Base-by-base conservation (phyloP, 2,329 filamentous ascomycete species). In the Pezicula radicicola region DNA sequence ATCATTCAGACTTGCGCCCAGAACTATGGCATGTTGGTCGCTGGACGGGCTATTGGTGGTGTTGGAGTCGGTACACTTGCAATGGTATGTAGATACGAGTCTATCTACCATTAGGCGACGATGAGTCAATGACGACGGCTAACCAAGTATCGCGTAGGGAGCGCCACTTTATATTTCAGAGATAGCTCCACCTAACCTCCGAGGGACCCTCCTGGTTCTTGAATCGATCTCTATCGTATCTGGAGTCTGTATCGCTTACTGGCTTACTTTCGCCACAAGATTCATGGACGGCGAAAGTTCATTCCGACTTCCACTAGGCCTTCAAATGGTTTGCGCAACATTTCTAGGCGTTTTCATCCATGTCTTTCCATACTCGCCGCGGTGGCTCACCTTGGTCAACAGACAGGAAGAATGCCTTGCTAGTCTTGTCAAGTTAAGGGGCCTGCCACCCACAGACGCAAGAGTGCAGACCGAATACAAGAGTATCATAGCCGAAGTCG, bases 81-180 rank as follows among this genome's bases (percentile, higher is more conserved):
- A 6, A 72, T 72, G 67, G 75, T 78, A 48, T 46, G 44, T 46
- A 25, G 18, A 46, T 5, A 5, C 21, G 5, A 5, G 5, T 3
- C 44, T n/a, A 25, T 12, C 33, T 30, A 16, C 15, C 25, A 19
- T 16, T 21, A 28, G 16, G 28, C 5, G n/a, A 33, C 27, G 44
- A 33, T 25, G 30, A 46, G 12, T 19, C 30, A 18, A 25, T 35
- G 25, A 33, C 15, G 19, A 21, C 21, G 35, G 30, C 33, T 30
- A 25, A 21, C 5, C 21, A 21, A 21, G 21, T 21, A 21, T 21
- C 21, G 21, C 16, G 30, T n/a, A 46, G 44, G 44, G 44, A 21
- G 73, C 75, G 3, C 77, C 77, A 1, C 63, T 80, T 28, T 79
- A 78, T 57, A 78, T 78, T 42, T 76, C 72, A 1, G 77, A 78